Base-by-base conservation (phyloP, 2,329 filamentous ascomycete genomes). In the Biscogniauxia sp. region DNA sequence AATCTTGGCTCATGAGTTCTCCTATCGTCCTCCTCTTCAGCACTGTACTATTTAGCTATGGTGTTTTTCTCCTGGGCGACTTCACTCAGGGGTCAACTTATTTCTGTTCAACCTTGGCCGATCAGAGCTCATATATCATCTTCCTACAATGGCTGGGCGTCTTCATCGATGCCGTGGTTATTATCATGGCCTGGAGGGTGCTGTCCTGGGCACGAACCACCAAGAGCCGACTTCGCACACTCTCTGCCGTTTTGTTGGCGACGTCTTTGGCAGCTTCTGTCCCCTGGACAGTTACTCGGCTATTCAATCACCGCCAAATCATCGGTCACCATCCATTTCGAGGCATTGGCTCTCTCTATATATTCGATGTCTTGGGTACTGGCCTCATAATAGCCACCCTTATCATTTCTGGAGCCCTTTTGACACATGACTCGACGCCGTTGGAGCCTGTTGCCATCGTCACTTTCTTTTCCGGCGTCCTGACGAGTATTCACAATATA, bases 161-260 rank as follows among this genome's bases (percentile, higher is more conserved):
- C 19, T 60, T 77, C 20, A 71, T 83, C 5, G 83, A 86, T 64
- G 76, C 78, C 6, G 59, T 71, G 49, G 79, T 84, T 56, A 67
- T 81, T 20, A 68, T 83, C n/a, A 69, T 83, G 9, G 61, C 77
- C 2, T 85, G 83, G 82, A 78, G 82, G 41, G 74, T 83, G 3
- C 69, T 86, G 5, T 77, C 78, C 13, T 84, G 82, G 81, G 74
- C 79, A 0, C 76, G 79, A 50, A 82, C 80, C 0, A 78, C 79
- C 5, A 81, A 77, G 62, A 70, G 73, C 32, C 78, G 81, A 2
- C 69, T 85, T n/a, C 77, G 75, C 9, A 78, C 75, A 0, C 68
- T 85, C 8, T 76, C 79, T 5, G 71, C 72, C 2, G 74, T 83
- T 2, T 66, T 84, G 5, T 61, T 78, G 1, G 62, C 76, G 8